phyloP scores from a whole-genome alignment of 2,329 filamentous ascomycete species.

The Ophiocordyceps unilateralis region DNA sequence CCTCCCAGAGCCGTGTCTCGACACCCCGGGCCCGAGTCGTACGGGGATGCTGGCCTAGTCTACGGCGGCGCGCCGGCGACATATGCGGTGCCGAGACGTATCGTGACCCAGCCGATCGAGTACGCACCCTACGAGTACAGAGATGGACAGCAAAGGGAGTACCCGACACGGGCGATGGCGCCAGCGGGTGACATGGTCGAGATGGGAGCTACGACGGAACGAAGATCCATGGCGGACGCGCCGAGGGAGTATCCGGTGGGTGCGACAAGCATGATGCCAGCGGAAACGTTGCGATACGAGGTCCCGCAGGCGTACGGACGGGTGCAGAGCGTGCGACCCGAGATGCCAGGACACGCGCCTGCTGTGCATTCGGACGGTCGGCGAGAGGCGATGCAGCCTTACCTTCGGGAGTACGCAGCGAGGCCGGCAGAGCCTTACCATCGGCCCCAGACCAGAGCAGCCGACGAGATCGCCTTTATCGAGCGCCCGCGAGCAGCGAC shows the following conservation, averaged over 20 bases:
- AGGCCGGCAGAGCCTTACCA: slow-evolving; percentile 4
- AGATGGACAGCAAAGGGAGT: slow-evolving; percentile 39
- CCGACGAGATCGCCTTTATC: slow-evolving; percentile 25
- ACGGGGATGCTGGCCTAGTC: slow-evolving; percentile 30
- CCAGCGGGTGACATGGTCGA: slow-evolving; percentile 28
- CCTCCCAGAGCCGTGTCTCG: slow-evolving; percentile 33
- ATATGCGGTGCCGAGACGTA: slow-evolving; percentile 31
- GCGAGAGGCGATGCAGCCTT: slow-evolving; percentile 14
- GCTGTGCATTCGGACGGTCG: slow-evolving; percentile 12
- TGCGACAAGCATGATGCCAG: slow-evolving; percentile 40
- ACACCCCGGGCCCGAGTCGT: slow-evolving; percentile 26
- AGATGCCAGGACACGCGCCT: slow-evolving; percentile 10
- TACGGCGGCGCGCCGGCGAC: slow-evolving; percentile 35
- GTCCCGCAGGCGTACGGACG: slow-evolving; percentile 23
- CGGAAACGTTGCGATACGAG: slow-evolving; percentile 25
- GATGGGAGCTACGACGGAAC: slow-evolving; percentile 23
- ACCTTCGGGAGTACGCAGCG: slow-evolving; percentile 14
- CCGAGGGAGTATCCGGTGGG: slow-evolving; percentile 36
- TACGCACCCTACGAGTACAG: slow-evolving; percentile 32
- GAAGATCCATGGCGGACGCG: slow-evolving; percentile 25
- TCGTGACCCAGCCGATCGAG: slow-evolving; percentile 47
- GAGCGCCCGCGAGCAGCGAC: slow-evolving; percentile 23
- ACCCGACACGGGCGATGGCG: slow-evolving; percentile 30
- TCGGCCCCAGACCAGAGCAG: slow-evolving; percentile 6
- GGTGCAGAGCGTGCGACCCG: slow-evolving; percentile 24